A percentile compares a stretch with the other conserved stretches of the same genome.
Evolutionary conservation across 352 stramenopile species (phyloP).

Genomic region (Phytopythium chamaehyphon): DNA sequence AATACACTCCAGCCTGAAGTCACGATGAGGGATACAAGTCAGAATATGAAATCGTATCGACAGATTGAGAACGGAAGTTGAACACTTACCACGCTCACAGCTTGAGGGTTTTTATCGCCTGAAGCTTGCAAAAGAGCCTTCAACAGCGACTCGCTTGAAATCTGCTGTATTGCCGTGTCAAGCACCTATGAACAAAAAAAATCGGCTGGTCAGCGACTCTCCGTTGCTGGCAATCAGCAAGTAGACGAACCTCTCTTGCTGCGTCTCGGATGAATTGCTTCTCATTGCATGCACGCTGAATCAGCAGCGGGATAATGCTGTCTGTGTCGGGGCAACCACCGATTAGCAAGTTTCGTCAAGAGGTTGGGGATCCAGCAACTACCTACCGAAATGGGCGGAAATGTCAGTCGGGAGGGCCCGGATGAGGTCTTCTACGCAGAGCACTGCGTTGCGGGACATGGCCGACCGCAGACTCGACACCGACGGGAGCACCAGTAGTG

Average conservation of each 20-base stretch:
- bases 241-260: slow-evolving; percentile 17
- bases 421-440: slow-evolving; percentile 64
- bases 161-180: slow-evolving; percentile 30
- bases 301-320: slow-evolving; percentile 42
- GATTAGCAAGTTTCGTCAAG: slow-evolving; percentile 5
- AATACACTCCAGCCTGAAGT: slow-evolving; percentile 37
- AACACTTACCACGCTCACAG: slow-evolving; percentile 37
- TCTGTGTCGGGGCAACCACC: slow-evolving; percentile 9
- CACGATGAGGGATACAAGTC: too few species aligned
- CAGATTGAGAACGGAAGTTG: not conserved
- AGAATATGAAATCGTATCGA: not conserved
- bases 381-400: slow-evolving; percentile 24
- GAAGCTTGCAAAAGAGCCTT: slow-evolving; percentile 22
- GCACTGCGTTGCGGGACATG: slow-evolving; percentile 59
- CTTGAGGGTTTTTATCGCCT: slow-evolving; percentile 43
- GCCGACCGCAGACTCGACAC: slow-evolving; percentile 55
- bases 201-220: not conserved
- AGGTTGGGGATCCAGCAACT: not conserved
- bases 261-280: slow-evolving; percentile 77
- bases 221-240: too few species aligned
- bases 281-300: slow-evolving; percentile 52
- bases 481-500: slow-evolving; percentile 45
- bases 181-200: slow-evolving; percentile 17
- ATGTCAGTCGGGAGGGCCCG: slow-evolving; percentile 21
- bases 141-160: slow-evolving; percentile 27